phyloP scores from a whole-genome alignment of 2,329 filamentous ascomycete species.

The Alternaria arbusti region DNA sequence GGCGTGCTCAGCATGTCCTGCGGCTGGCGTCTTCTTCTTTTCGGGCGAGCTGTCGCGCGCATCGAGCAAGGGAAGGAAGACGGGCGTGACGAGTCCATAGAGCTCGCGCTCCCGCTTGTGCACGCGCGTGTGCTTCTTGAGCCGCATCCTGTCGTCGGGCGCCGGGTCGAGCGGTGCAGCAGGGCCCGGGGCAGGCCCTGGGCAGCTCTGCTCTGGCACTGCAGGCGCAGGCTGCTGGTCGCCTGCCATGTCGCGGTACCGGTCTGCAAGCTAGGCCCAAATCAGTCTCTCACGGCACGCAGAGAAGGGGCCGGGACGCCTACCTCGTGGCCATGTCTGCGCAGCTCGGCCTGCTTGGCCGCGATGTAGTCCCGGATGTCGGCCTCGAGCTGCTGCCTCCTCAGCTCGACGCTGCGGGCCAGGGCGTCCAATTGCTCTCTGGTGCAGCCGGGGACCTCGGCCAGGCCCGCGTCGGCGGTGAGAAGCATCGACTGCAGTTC shows the following conservation, averaged over 20 bases:
- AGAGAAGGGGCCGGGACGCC: neutral
- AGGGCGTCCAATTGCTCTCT: conserved; percentile 41
- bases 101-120: conserved; percentile 49
- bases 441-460: conserved; percentile 42
- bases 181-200: conserved; percentile 7
- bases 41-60: conserved; percentile 32
- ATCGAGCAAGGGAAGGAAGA: conserved; percentile 47
- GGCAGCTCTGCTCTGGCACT: conserved; percentile 1
- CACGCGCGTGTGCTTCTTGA: conserved; percentile 44
- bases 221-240: conserved; percentile 21
- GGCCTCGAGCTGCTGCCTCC: conserved; percentile 44
- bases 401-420: conserved; percentile 42
- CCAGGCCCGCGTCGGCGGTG: conserved; percentile 34
- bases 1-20: conserved; percentile 30
- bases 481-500: conserved; percentile 40
- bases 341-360: conserved; percentile 43
- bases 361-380: conserved; percentile 45
- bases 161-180: conserved; percentile 14
- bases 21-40: conserved; percentile 30
- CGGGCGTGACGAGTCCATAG: conserved; percentile 44
- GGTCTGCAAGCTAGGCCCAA: conserved; percentile 41
- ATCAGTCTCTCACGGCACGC: conserved; percentile 26
- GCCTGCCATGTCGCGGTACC: conserved; percentile 41
- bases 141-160: conserved; percentile 37
- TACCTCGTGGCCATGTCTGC: conserved; percentile 43